Evolutionary conservation across 331 rosid species (phyloP), one percentile per base, ranked within the genome.

Genomic region (Acacia pycnantha): DNA sequence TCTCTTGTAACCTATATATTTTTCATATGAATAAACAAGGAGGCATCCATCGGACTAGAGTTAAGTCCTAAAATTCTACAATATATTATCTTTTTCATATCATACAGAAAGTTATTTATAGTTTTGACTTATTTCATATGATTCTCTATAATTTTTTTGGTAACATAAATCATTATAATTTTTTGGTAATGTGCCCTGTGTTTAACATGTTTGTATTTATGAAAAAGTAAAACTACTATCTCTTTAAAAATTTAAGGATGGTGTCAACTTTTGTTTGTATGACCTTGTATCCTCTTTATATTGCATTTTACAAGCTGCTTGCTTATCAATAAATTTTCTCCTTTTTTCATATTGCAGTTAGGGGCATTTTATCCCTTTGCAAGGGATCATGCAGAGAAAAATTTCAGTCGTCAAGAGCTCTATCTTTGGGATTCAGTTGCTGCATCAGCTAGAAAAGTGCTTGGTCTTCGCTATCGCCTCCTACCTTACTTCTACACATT

Each of bases 331-430:
- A 22, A 66, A 11, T 10, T 31, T 31, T 6, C 22, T 33, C 9
- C 4, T 67, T 35, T 8, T 67, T 46, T 8, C 11, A 43, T 33
- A 6, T 1, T 8, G 44, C 24, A 94, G 98, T 83, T 94, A 61
- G 98, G 98, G 33, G 97, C 97, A 5, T 91, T 94, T 77, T 92
- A 94, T 79, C 98, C 98, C 3, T 91, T 92, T 86, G 70, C 97
- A 7, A 91, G 98, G 85, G 97, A 92, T 83, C 98, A 94, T 84
- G 88, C 97, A 0, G 87, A 2, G 0, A 87, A 22, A 81, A 9
- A 0, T 14, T 43, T 91, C 4, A 83, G 24, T 73, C 89, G 90
- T 43, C 97, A 85, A 88, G 98, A 94, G 88, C 97, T 94, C 59
- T 94, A 92, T 82, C 65, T 90, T 61, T 94, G 97, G 97, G 92